Evolutionary conservation across 2,329 filamentous ascomycete genomes (phyloP).

Genomic region (Colletotrichum phormii): DNA sequence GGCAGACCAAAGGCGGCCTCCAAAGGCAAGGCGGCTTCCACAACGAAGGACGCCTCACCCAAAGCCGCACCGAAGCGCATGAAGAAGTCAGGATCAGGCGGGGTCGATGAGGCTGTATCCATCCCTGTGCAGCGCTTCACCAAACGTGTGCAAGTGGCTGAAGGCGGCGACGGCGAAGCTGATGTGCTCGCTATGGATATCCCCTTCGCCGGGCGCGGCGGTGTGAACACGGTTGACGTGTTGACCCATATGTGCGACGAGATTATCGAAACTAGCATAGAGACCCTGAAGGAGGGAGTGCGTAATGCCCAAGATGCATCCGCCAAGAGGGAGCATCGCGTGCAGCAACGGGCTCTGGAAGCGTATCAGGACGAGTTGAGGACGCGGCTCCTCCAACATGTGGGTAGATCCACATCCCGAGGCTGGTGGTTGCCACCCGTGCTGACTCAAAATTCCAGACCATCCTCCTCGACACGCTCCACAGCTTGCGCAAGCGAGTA

Average conservation of each 20-base stretch:
- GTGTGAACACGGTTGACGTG: slow-evolving; percentile 73
- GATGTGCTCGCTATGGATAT: slow-evolving; percentile 64
- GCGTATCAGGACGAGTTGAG: slow-evolving; percentile 69
- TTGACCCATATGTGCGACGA: slow-evolving; percentile 72
- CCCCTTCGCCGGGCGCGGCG: slow-evolving; percentile 63
- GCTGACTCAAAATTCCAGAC: slow-evolving; percentile 51
- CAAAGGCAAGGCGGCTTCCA: neutral
- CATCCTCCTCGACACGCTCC: slow-evolving; percentile 69
- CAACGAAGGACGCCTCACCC: slow-evolving; percentile 40
- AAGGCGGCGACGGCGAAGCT: slow-evolving; percentile 53
- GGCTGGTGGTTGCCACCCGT: slow-evolving; percentile 26
- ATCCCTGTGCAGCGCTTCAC: slow-evolving; percentile 73
- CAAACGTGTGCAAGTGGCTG: slow-evolving; percentile 53
- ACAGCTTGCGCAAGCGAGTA: slow-evolving; percentile 68
- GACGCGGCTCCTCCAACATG: slow-evolving; percentile 68
- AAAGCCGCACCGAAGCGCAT: slow-evolving; percentile 37
- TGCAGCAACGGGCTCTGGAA: slow-evolving; percentile 67
- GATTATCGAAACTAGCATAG: slow-evolving; percentile 63
- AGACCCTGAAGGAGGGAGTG: slow-evolving; percentile 56
- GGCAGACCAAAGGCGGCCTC: slow-evolving; percentile 15
- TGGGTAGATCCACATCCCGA: slow-evolving; percentile 49
- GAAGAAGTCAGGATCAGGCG: slow-evolving; percentile 34
- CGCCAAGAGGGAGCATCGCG: slow-evolving; percentile 64
- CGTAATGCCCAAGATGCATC: slow-evolving; percentile 54
- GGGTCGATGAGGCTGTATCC: slow-evolving; percentile 52